Evolutionary conservation across 108 stramenopile species (phyloP).

Genomic region (Cyclostephanos invisitatus): DNA sequence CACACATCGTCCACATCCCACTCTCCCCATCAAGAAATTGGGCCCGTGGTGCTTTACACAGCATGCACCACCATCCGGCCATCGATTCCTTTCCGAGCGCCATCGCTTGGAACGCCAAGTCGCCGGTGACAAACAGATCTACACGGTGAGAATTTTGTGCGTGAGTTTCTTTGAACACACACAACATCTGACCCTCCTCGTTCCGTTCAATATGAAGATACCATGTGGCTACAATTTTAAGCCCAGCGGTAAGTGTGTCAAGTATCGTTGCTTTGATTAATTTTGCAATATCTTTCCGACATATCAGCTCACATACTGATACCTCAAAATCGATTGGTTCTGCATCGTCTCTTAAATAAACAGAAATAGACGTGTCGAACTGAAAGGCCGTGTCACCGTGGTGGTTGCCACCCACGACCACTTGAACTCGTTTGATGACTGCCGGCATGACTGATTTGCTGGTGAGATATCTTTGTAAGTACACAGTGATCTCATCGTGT

Average conservation of each 20-base stretch:
- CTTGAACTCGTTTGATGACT: neutral
- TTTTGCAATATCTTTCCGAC: neutral
- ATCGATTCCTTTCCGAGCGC: slow-evolving; percentile 2
- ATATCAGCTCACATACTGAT: neutral
- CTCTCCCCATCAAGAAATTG: neutral
- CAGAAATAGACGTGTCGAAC: neutral
- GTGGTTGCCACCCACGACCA: slow-evolving; percentile 1
- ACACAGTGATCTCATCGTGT: too few species aligned
- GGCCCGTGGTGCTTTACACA: neutral
- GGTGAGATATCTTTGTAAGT: neutral
- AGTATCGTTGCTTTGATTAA: neutral
- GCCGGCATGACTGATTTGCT: neutral
- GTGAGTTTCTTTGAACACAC: neutral
- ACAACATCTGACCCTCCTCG: neutral
- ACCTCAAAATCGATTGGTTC: neutral
- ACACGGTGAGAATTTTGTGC: neutral
- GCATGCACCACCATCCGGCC: slow-evolving; percentile 5
- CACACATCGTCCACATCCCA: neutral
- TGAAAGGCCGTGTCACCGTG: slow-evolving; percentile 4
- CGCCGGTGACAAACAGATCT: neutral
- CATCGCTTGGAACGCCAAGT: slow-evolving; percentile 8
- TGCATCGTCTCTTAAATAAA: neutral
- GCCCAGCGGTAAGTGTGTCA: neutral
- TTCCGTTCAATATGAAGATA: neutral
- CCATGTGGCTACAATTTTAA: neutral